Base-by-base conservation (phyloP, 139 green algal genomes). In the Chlamydomonas schloesseri region DNA sequence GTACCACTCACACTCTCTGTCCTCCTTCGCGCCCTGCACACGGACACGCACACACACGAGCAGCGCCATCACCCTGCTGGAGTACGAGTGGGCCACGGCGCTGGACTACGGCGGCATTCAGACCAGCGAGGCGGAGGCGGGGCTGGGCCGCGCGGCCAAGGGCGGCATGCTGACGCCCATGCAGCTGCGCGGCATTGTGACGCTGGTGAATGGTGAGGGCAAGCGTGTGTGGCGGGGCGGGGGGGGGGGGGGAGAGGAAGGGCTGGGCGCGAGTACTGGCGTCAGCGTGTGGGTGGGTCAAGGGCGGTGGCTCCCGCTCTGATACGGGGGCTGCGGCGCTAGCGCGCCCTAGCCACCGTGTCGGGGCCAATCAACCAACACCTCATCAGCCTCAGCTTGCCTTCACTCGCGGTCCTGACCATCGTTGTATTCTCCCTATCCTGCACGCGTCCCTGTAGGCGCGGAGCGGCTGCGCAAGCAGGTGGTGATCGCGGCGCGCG, bases 91-190 rank as follows among this genome's bases (percentile, higher is more conserved):
- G 57, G 90, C 89, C 33, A 88, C 71, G 4, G 73, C 88, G 15
- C 75, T 98, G 15, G 95, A 98, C 80, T 98, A 96, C 92, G 96
- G 96, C 0, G 94, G 94, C 60, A 94, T 96, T 21, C 86, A 90
- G 57, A 97, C 91, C 3, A 74, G 69, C 13, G 88, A 92, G 55
- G 91, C 92, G 21, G 87, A 85, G 47, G 64, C 85, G 1, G 94
- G 91, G 10, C 74, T 98, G 23, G 67, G 81, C 24, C 87, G 96
- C 0, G 94, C 93, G 6, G 64, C 53, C 20, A 92, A 94, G 64
- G 96, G 95, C 13, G 96, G 93, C 29, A 88, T 96, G 88, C 77
- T 96, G 70, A 83, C 31, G 5, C 26, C 78, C 2, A 13, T n/a
- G 62, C 86, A 90, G 86, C 62, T 87, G 62, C 68, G 71, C 62